Base-by-base conservation (phyloP, 2,329 filamentous ascomycete genomes). In the Neopestalotiopsis rosae region DNA sequence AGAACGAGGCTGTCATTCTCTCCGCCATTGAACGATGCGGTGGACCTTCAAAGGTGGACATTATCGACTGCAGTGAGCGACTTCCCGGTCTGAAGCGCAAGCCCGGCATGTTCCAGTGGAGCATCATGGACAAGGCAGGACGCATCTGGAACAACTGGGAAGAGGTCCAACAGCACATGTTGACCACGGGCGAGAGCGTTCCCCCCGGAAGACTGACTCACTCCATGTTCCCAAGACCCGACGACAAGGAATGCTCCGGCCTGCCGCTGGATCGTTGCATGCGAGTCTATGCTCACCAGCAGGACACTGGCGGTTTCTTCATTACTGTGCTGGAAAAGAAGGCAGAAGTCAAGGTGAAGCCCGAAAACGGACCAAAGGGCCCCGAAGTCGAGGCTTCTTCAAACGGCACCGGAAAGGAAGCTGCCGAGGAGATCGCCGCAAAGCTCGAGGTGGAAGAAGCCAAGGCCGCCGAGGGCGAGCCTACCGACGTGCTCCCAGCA, bases 301-400 rank as follows among this genome's bases (percentile, higher is more conserved):
- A 99, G 81, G 94, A 99, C 76, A 99, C 96, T 3, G 96, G 96
- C 68, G 95, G 92, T 28, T 99, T 99, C 86, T 99, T 99, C 84
- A 98, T 99, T 78, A 92, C 94, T 0, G 95, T 98, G 0, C 83
- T 99, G 20, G 93, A 98, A 84, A 99, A 99, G 87, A 91, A 91
- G 79, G 88, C 89, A 32, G 96, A 98, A 73, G 94, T 97, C 79
- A 92, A 88, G 78, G 92, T 91, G 9, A 92, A 88, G 79, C 90
- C 91, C 28, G 93, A 96, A 80, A 14, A 9, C n/a, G 86, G 88
- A 4, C 84, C 86, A 5, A 67, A 69, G 68, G 78, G 81, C 67
- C 88, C 87, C 76, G 34, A 72, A n/a, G 70, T 61, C 24, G 68
- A 70, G 12, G 73, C 70, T 57, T 72, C 66, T 34, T 58, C 67